Conservation (phyloP, 2,329 filamentous ascomycete species). For the Diplodia mutila region DNA sequence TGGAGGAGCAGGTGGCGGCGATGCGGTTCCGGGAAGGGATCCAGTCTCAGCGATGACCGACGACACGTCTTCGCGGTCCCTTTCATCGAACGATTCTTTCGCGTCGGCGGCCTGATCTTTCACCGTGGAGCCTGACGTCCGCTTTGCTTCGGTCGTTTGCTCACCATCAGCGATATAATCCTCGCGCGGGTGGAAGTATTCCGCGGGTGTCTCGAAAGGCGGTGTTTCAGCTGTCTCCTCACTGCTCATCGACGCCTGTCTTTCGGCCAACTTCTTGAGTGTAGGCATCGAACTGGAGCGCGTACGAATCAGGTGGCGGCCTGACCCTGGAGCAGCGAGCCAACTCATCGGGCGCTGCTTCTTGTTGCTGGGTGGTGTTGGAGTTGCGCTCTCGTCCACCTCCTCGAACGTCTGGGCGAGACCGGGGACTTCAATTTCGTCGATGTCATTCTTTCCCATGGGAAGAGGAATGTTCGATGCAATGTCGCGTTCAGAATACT, state of each 20-base stretch:
- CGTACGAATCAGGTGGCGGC: conserved; percentile 9
- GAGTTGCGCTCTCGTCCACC: conserved; percentile 37
- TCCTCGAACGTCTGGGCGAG: conserved; percentile 60
- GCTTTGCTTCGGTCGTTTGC: conserved; percentile 15
- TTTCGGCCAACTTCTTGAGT: conserved; percentile 1
- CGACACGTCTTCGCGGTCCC: conserved; percentile 8
- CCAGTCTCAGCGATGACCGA: conserved; percentile 14
- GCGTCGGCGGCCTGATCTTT: background rate
- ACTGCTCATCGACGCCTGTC: background rate
- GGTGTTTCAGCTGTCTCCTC: background rate
- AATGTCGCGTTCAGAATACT: conserved; percentile 50
- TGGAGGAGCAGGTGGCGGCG: conserved; percentile 5
- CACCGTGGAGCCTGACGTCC: background rate
- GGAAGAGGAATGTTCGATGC: conserved; percentile 71
- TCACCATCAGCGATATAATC: conserved; percentile 20
- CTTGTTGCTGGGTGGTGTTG: background rate
- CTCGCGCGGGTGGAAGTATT: conserved; percentile 6
- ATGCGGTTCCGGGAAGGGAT: background rate
- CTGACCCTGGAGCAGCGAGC: conserved; percentile 37
- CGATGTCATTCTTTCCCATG: conserved; percentile 67
- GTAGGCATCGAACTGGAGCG: conserved; percentile 13
- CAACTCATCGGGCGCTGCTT: conserved; percentile 18
- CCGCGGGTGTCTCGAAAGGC: conserved; percentile 2
- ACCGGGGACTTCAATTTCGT: conserved; percentile 80
- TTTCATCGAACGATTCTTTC: background rate